Evolutionary conservation across 2,329 filamentous ascomycete species (phyloP), one percentile per base, ranked within the genome.

Genomic region (Davidsoniella eucalypti): DNA sequence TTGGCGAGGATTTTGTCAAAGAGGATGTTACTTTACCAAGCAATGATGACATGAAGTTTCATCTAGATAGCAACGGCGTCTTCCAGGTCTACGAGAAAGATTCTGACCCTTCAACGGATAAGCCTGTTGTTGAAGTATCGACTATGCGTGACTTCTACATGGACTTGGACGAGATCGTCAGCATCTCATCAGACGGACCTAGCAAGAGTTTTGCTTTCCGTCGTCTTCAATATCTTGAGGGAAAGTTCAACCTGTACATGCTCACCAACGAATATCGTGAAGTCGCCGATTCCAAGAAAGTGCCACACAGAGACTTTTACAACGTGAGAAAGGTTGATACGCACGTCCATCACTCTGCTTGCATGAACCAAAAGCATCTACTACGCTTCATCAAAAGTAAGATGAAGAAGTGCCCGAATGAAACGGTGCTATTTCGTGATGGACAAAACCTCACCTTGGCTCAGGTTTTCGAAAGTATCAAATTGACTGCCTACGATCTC

Each of bases 361-460:
- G 92, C 64, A 98, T 98, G 92, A 98, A 98, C 62, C 92, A 98
- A 65, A 98, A 98, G 67, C 92, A 98, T 73, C 69, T 98, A 52
- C 70, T 98, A 54, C 86, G 92, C 50, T 98, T 98, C 66, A 98
- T 98, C 70, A 98, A 98, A 67, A 94, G 87, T 67, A 98, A 98
- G 68, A 95, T 98, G 87, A 96, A 95, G 75, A 98, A 94, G 65
- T 92, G 78, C 16, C 87, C 88, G 0, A 85, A 96, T 59, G 92
- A 98, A 67, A 79, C 92, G 29, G 92, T 98, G 5, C 75, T 98
- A 42, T 93, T 80, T 64, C 78, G 92, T 61, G 92, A 98, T 63
- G 90, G 84, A 53, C 94, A 90, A 64, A 79, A 94, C 64, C 70
- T 98, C 58, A 96, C 92, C 0, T 67, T 98, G 53, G 80, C 78